Conservation (phyloP, 495 filamentous ascomycete genomes). For the Neohortaea acidophila region DNA sequence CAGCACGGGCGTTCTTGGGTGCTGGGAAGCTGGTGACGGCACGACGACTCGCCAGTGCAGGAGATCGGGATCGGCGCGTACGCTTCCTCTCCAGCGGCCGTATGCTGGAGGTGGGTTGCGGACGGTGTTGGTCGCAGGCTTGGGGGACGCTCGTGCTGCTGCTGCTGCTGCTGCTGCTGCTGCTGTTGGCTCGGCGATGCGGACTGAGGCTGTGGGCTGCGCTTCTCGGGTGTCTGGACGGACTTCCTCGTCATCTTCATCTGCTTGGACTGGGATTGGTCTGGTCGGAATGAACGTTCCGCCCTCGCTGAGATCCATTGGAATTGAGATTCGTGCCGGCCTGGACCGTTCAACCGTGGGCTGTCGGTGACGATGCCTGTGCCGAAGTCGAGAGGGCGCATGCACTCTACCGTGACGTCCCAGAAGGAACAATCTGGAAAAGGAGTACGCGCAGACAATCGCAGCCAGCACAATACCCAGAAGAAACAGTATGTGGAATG, state of each 20-base stretch:
- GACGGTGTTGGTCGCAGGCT: constrained; percentile 2
- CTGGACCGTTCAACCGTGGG: no score
- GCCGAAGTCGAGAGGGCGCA: no score
- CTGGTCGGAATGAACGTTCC: constrained; percentile 22
- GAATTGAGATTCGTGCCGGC: no score
- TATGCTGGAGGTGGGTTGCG: constrained; percentile 63
- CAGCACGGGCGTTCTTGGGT: constrained; percentile 8
- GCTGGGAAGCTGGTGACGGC: constrained; percentile 10
- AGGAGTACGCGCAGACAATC: constrained; percentile 64
- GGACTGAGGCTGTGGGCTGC: constrained; percentile 1
- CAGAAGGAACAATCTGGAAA: constrained; percentile 52
- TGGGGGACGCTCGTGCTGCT: neutral
- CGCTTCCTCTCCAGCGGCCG: constrained; percentile 66
- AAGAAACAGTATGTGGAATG: constrained; percentile 49
- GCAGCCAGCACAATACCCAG: constrained; percentile 55
- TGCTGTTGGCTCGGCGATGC: neutral
- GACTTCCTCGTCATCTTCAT: constrained; percentile 9
- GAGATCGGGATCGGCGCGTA: constrained; percentile 65
- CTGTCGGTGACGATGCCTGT: constrained; percentile 8
- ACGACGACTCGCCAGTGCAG: constrained; percentile 50
- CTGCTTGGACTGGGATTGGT: constrained; percentile 25
- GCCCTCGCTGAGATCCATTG: constrained; percentile 19
- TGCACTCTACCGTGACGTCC: no score
- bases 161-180: neutral
- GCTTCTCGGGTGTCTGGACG: constrained; percentile 17